Evolutionary conservation across 345 rosid species (phyloP).

Genomic region (Eucalyptus pumila): DNA sequence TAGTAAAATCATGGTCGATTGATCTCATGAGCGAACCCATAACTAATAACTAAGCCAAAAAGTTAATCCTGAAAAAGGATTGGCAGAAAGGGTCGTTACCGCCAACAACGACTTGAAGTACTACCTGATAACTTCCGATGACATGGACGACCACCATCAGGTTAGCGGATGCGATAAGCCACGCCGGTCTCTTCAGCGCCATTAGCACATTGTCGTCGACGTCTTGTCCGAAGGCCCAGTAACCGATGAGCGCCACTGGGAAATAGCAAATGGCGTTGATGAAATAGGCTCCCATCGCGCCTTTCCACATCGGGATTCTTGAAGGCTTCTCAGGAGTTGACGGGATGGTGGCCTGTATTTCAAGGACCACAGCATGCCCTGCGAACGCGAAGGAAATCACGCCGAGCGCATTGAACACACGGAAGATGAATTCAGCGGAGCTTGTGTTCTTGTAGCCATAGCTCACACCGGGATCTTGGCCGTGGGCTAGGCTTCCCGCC

Average conservation of each 20-base stretch:
- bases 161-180: constrained; percentile 92
- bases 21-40: not conserved
- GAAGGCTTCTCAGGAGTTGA: constrained; percentile 85
- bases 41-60: not conserved
- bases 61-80: not conserved
- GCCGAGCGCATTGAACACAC: constrained; percentile 77
- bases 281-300: constrained; percentile 69
- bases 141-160: constrained; percentile 94
- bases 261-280: constrained; percentile 85
- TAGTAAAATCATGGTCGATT: not conserved
- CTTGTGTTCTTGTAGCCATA: constrained; percentile 43
- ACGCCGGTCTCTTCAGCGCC: constrained; percentile 47
- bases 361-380: constrained; percentile 86
- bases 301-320: constrained; percentile 85
- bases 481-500: constrained; percentile 64
- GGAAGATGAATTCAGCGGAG: constrained; percentile 42
- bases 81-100: not conserved
- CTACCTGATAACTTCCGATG: constrained; percentile 91
- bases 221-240: constrained; percentile 74
- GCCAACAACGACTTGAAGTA: not conserved
- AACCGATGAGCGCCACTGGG: constrained; percentile 85
- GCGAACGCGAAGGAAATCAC: constrained; percentile 86
- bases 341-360: constrained; percentile 94
- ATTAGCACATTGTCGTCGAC: constrained; percentile 77
- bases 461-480: constrained; percentile 46